A percentile compares a stretch with the other conserved stretches of the same genome.
Conservation (phyloP, 164 flowering plant genomes). For the Brasenia schreberi region DNA sequence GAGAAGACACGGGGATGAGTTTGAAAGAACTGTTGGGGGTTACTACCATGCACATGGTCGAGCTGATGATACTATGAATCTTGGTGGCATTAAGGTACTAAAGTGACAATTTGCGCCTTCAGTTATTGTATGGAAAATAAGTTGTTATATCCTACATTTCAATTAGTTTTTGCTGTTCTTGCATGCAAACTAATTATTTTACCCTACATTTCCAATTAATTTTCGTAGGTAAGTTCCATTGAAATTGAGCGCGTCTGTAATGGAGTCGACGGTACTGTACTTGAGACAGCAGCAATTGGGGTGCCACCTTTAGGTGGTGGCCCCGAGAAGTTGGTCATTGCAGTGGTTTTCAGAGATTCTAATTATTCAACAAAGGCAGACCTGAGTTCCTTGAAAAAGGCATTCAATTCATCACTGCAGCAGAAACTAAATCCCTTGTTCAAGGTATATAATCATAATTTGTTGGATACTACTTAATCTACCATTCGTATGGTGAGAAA, state of each 20-base stretch:
- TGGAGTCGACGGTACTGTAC: slow-evolving; percentile 33
- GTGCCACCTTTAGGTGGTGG: slow-evolving; percentile 85
- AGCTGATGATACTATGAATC: slow-evolving; percentile 99
- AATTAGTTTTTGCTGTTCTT: no score
- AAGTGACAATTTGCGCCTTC: no score
- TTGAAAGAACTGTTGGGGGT: slow-evolving; percentile 72
- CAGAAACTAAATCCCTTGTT: slow-evolving; percentile 80
- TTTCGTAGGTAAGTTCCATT: slow-evolving; percentile 83
- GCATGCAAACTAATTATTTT: not conserved
- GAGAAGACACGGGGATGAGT: slow-evolving; percentile 90
- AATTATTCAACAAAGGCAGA: slow-evolving; percentile 10
- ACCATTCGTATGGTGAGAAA: no score
- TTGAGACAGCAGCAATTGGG: slow-evolving; percentile 91
- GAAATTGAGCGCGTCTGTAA: slow-evolving; percentile 92
- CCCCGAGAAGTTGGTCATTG: slow-evolving; percentile 74
- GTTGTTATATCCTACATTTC: not conserved
- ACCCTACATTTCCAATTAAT: no score
- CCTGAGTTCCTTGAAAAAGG: slow-evolving; percentile 29
- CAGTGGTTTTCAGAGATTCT: slow-evolving; percentile 60
- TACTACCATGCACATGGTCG: slow-evolving; percentile 95
- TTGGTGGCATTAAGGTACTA: slow-evolving; percentile 90
- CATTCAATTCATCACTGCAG: slow-evolving; percentile 69
- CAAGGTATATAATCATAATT: slow-evolving; percentile 30
- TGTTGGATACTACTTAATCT: not conserved
- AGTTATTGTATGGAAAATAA: not conserved